These are phyloP conservation scores for Arthrinium phaeospermum DNA, from an alignment of 2,329 filamentous ascomycete genomes.

Conservation along the genomic window DNA sequence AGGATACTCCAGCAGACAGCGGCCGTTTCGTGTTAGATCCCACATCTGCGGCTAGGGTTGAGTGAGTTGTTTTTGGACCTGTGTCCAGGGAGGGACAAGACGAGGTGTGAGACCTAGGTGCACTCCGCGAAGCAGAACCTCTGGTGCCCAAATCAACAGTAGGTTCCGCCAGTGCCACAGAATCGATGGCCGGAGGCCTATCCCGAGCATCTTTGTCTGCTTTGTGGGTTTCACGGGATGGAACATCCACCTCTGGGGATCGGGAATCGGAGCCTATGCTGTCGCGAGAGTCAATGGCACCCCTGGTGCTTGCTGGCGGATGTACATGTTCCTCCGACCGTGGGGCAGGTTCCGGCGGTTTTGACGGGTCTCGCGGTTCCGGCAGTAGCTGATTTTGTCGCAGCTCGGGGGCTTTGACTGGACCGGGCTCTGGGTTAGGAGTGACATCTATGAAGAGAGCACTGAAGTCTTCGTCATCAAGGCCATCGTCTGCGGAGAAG, in stretches of 20 bases:
- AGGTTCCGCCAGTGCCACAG: background rate
- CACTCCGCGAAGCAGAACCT: background rate
- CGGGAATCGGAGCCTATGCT: background rate
- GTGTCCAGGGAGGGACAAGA: background rate
- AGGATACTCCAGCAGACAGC: background rate
- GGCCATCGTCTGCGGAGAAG: conserved; percentile 23
- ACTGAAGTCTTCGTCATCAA: conserved; percentile 19
- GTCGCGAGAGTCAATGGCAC: no score
- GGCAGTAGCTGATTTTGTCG: background rate
- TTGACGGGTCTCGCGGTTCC: conserved; percentile 20
- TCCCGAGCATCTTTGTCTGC: background rate
- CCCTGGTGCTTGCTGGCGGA: background rate
- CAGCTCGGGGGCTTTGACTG: background rate
- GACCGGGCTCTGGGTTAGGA: background rate
- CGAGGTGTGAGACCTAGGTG: background rate
- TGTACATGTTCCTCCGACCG: background rate
- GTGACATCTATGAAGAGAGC: background rate
- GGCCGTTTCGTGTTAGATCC: background rate
- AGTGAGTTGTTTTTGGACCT: background rate
- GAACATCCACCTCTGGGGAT: background rate
- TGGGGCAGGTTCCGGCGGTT: conserved; percentile 26
- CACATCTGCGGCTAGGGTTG: background rate
- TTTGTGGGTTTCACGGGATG: background rate
- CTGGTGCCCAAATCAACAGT: background rate
- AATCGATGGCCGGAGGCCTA: background rate